A percentile compares a stretch with the other conserved stretches of the same genome.
These are phyloP conservation scores for Ajuga chamaepitys DNA, from an alignment of 257 asterid genomes.

Conservation along the genomic window DNA sequence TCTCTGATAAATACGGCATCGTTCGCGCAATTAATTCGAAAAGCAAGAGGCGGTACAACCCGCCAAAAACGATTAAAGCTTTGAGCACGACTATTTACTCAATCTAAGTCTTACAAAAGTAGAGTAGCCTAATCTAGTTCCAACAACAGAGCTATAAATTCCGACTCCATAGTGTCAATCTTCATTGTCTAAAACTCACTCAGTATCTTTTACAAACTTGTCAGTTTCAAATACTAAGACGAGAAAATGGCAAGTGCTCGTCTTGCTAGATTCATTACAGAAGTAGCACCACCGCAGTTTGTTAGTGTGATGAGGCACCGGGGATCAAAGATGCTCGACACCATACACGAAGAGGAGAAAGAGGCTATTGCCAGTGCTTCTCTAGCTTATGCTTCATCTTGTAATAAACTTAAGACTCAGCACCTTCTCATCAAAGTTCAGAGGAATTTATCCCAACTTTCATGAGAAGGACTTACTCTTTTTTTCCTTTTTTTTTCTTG, in stretches of 20 bases:
- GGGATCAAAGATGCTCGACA: constrained; percentile 54
- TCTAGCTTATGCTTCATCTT: constrained; percentile 3
- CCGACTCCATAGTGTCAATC: neutral
- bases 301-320: constrained; percentile 41
- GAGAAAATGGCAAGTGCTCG: constrained; percentile 44
- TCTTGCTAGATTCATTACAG: constrained; percentile 41
- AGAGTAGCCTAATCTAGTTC: neutral
- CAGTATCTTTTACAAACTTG: neutral
- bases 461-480: neutral
- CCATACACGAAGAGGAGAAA: constrained; percentile 62
- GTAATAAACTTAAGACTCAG: neutral
- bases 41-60: constrained; percentile 39
- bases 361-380: constrained; percentile 16
- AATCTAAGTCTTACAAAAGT: constrained; percentile 8
- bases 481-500: neutral
- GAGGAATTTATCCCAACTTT: constrained; percentile 19
- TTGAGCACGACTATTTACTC: constrained; percentile 15
- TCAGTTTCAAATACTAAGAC: neutral
- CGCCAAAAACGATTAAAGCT: constrained; percentile 21
- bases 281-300: constrained; percentile 59
- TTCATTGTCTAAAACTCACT: constrained; percentile 1
- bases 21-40: constrained; percentile 20
- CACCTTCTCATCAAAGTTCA: constrained; percentile 12
- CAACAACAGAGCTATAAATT: constrained; percentile 25
- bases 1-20: neutral